These are phyloP conservation scores for Malassezia nana DNA, from an alignment of 1,284 basidiomycete species.

Conservation along the genomic window DNA sequence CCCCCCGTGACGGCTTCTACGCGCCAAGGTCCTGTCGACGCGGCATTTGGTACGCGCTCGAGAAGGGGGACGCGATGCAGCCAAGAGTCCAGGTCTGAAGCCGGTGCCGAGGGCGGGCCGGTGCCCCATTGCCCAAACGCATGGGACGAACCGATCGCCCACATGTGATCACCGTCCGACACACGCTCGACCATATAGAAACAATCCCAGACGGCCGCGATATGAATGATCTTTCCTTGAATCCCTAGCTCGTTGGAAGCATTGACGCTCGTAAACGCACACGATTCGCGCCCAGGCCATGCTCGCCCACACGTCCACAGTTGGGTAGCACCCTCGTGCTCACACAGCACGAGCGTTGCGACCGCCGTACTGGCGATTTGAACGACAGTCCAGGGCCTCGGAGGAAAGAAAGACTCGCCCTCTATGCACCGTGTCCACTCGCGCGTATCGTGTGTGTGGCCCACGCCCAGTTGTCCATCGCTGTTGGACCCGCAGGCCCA, in stretches of 20 bases:
- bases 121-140: slow-evolving; percentile 10
- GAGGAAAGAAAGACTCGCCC: background rate
- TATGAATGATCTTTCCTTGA: background rate
- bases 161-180: background rate
- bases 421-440: background rate
- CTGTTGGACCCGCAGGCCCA: slow-evolving; percentile 13
- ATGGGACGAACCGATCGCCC: slow-evolving; percentile 1
- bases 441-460: slow-evolving; percentile 2
- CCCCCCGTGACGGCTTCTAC: slow-evolving; percentile 4
- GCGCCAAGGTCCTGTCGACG: background rate
- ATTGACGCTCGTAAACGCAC: background rate
- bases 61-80: background rate
- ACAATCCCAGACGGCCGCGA: slow-evolving; percentile 14
- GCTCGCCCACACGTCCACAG: background rate
- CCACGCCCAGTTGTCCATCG: slow-evolving; percentile 15
- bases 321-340: background rate
- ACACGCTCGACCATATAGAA: slow-evolving; percentile 4
- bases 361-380: background rate
- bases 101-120: background rate
- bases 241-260: background rate
- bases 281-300: background rate
- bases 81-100: background rate
- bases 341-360: background rate
- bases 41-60: too few species aligned
- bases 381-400: background rate